Conservation (phyloP, 2,329 filamentous ascomycete species). For the Hirsutella minnesotensis region DNA sequence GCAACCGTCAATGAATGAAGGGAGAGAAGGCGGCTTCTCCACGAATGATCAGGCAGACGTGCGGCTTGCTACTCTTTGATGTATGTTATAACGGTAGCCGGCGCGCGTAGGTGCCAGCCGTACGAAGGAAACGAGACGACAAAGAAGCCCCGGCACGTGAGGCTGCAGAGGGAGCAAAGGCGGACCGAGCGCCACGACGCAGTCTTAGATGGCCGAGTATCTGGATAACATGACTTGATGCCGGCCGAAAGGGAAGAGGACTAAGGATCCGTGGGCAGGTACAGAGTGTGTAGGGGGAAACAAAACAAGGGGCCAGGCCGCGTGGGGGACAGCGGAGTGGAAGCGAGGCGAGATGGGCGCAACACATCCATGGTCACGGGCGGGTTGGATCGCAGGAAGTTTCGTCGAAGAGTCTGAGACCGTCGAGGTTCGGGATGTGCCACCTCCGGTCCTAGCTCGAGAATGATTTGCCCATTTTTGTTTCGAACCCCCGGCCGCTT, state of each 20-base stretch:
- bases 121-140: too few species aligned
- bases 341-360: background rate
- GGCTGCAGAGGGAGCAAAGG: background rate
- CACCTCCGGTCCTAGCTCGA: conserved; percentile 17
- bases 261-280: background rate
- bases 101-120: background rate
- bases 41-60: background rate
- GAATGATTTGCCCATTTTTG: background rate
- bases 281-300: background rate
- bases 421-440: conserved; percentile 14
- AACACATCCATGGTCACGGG: background rate
- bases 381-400: background rate
- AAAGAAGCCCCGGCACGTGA: background rate
- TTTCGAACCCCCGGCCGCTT: background rate
- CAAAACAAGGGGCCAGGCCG: background rate
- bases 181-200: background rate
- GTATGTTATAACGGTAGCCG: background rate
- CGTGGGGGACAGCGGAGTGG: background rate
- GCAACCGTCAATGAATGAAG: background rate
- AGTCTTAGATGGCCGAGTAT: background rate
- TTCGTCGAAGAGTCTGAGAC: conserved; percentile 15
- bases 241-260: background rate
- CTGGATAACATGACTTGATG: background rate
- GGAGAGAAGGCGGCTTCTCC: background rate
- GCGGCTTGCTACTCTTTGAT: too few species aligned